Evolutionary conservation across 1,139 yeast species (phyloP), one percentile per base, ranked within the genome.

Genomic region (Debaryomycetaceae sp.): DNA sequence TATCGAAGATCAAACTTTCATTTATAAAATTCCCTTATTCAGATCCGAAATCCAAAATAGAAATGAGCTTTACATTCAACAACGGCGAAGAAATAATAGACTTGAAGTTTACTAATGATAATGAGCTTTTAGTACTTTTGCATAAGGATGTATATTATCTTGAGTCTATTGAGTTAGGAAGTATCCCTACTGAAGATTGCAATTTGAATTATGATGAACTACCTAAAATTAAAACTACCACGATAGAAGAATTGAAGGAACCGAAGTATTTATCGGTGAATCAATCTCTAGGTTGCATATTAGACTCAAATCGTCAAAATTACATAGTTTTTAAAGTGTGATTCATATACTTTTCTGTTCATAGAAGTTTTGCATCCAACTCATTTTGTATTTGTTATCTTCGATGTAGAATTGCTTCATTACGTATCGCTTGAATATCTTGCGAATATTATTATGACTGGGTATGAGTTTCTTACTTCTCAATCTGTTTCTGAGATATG

Each of bases 271-370:
- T 72, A 35, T 53, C 73, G 1, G 43, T 67, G 22, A 64, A 61
- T 42, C 44, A 51, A 16, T 40, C 42, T 30, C 53, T 59, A 35
- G 76, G 71, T 1, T 75, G 78, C 47, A 43, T 76, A 19, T 48
- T 76, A 18, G 78, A 73, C 40, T 44, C 55, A 2, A 61, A 65
- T 31, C 58, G 61, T 37, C 67, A 66, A 41, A 62, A 63, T 34
- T 77, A 74, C 51, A 43, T 59, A 7, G 59, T 74, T 4, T 58
- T 73, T 35, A 50, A 47, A 34, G 35, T 52, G n/a, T 44, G 41
- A 30, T 31, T 14, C 35, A 24, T 34, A 15, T 37, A 8, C 33
- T 31, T 17, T 41, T 43, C 35, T 42, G 47, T 26, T 45, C 59
- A 49, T 60, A 64, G 38, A 54, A 59, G 41, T 62, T 58, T 17